Evolutionary conservation across 164 flowering plant species (phyloP), one percentile per base, ranked within the genome.

Genomic region (Dillenia turbinata): DNA sequence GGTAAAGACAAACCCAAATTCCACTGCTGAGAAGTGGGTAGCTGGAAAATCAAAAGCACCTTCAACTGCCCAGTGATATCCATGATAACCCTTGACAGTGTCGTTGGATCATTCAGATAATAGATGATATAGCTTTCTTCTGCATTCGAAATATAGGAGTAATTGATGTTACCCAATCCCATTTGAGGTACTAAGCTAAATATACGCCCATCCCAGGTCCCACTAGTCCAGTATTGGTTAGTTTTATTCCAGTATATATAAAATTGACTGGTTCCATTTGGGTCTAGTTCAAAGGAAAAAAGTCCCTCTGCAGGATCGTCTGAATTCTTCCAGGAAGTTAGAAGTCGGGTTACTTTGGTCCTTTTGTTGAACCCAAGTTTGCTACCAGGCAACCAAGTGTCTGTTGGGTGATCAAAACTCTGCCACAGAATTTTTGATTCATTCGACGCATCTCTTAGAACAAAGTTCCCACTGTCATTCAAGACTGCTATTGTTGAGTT

Each of bases 171-270:
- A 51, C 22, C 53, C 1, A 33, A 2, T 10, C 55, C 47, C 75
- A 71, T 75, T 52, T 68, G 73, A 58, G 67, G 75, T 13, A 72
- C 63, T 9, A 8, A 22, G 24, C 65, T 56, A 48, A 74, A 69
- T 12, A 55, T 50, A 0, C 26, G 50, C 5, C 77, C 77, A 59
- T 69, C 54, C 71, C 73, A 71, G 3, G 22, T 16, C 33, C 73
- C 75, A 63, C 68, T 75, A n/a, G 46, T 51, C 76, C 76, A 72
- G 22, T 66, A 69, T 15, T 3, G 8, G 16, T 24, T 9, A 26
- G 70, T 52, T 47, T 40, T n/a, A 15, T 64, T 71, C 78, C 69
- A 62, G 47, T 17, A 2, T n/a, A 44, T 44, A 1, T 44, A 9
- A 10, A 33, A 59, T 33, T 66, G 57, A 44, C 7, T 33, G 40